Evolutionary conservation across 805 yeast species (phyloP).

Genomic region (Zygoascus biomembranicola): DNA sequence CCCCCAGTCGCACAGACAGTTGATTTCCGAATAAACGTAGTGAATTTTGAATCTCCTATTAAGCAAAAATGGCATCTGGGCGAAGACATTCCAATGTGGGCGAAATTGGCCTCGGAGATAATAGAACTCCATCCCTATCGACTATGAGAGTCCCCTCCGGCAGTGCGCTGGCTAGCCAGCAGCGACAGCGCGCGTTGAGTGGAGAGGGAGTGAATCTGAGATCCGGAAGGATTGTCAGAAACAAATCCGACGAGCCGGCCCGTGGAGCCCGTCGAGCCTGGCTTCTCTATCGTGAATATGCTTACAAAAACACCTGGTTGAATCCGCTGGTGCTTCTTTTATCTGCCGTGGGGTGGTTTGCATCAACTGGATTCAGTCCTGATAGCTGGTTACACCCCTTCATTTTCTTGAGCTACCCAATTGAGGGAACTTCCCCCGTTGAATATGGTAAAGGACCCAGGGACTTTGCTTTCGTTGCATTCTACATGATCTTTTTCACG

Average conservation of each 20-base stretch:
- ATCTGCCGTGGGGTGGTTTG: constrained; percentile 30
- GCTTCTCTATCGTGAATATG: constrained; percentile 50
- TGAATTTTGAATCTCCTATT: too few species aligned
- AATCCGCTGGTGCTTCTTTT: constrained; percentile 45
- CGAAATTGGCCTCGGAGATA: constrained; percentile 65
- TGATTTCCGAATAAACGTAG: too few species aligned
- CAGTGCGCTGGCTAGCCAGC: constrained; percentile 33
- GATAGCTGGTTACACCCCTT: constrained; percentile 57
- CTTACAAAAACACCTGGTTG: constrained; percentile 59
- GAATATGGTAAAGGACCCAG: constrained; percentile 78
- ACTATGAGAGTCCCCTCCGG: constrained; percentile 49
- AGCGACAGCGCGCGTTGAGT: constrained; percentile 29
- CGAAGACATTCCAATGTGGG: constrained; percentile 68
- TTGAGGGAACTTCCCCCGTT: constrained; percentile 41
- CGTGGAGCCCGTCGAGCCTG: constrained; percentile 32
- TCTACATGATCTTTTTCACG: constrained; percentile 79
- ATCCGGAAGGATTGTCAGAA: constrained; percentile 31
- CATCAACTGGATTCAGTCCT: constrained; percentile 49
- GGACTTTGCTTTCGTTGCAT: constrained; percentile 73
- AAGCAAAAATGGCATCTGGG: constrained; percentile 4
- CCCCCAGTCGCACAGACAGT: too few species aligned
- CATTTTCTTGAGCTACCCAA: constrained; percentile 58
- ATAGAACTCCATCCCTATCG: constrained; percentile 53
- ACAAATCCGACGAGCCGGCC: constrained; percentile 17
- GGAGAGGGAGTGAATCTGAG: constrained; percentile 28